phyloP scores from a whole-genome alignment of 2,329 filamentous ascomycete species.

The Aschersonia sp. region DNA sequence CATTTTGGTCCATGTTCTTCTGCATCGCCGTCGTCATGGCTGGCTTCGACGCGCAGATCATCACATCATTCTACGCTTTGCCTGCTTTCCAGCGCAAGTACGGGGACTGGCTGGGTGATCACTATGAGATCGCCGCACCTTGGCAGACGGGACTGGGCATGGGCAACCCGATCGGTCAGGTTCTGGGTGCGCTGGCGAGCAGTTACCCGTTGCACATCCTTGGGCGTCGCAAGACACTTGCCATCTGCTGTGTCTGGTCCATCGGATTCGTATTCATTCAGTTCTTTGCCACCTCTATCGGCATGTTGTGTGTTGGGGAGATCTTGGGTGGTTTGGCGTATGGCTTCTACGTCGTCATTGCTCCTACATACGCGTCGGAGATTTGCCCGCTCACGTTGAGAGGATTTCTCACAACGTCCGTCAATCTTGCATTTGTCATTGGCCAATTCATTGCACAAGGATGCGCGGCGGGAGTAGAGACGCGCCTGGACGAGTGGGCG shows the following conservation, averaged over 20 bases:
- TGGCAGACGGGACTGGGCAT: conserved; percentile 35
- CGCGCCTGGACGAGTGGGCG: conserved; percentile 28
- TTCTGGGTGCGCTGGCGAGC: conserved; percentile 24
- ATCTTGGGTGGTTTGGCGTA: conserved; percentile 45
- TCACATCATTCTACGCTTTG: conserved; percentile 23
- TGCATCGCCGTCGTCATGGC: conserved; percentile 16
- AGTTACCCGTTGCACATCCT: conserved; percentile 20
- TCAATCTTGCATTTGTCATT: conserved; percentile 49
- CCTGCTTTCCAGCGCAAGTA: conserved; percentile 17
- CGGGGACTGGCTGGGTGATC: conserved; percentile 15
- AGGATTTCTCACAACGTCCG: conserved; percentile 41
- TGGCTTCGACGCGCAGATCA: conserved; percentile 20
- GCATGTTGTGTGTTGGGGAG: conserved; percentile 44
- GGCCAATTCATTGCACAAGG: conserved; percentile 42
- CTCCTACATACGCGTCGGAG: conserved; percentile 45
- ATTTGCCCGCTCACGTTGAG: conserved; percentile 44
- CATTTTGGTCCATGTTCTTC: conserved; percentile 15
- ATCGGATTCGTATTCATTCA: conserved; percentile 44
- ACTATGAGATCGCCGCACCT: conserved; percentile 24
- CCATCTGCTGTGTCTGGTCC: conserved; percentile 27
- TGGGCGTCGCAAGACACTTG: conserved; percentile 30
- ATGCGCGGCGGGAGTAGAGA: conserved; percentile 26
- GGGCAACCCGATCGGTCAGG: conserved; percentile 28
- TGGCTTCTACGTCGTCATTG: conserved; percentile 45
- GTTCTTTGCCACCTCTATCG: conserved; percentile 43